phyloP scores from a whole-genome alignment of 345 rosid genomes.

The Nephelium lappaceum region DNA sequence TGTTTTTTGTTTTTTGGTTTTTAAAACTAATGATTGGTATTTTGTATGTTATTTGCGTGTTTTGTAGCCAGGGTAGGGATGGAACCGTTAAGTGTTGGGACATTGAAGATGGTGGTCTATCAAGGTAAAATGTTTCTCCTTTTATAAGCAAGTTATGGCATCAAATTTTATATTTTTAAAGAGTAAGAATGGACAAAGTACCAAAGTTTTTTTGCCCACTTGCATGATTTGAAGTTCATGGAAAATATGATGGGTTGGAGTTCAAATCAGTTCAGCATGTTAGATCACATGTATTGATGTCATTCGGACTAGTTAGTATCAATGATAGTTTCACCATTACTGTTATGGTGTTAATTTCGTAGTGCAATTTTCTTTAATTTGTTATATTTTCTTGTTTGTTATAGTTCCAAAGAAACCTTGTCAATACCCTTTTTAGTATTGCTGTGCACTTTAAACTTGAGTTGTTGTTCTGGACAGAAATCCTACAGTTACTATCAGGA shows the following conservation, averaged over 20 bases:
- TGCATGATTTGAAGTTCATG: neutral
- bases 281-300: neutral
- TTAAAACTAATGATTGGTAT: neutral
- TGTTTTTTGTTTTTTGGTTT: neutral
- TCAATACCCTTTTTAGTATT: neutral
- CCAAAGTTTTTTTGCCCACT: neutral
- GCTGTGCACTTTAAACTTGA: conserved; percentile 6
- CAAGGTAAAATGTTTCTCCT: conserved; percentile 48
- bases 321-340: neutral
- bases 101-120: conserved; percentile 75
- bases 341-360: neutral
- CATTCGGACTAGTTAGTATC: neutral
- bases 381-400: no score
- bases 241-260: neutral
- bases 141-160: conserved; percentile 1
- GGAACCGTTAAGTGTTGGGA: conserved; percentile 96
- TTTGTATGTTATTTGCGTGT: neutral
- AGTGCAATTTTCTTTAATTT: no score
- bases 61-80: conserved; percentile 90
- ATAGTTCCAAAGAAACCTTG: neutral
- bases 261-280: neutral
- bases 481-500: conserved; percentile 57
- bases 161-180: neutral
- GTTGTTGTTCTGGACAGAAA: conserved; percentile 41
- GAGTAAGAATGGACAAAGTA: neutral